Base-by-base conservation (phyloP, 2,329 filamentous ascomycete species). In the Colletotrichum sansevieriae region DNA sequence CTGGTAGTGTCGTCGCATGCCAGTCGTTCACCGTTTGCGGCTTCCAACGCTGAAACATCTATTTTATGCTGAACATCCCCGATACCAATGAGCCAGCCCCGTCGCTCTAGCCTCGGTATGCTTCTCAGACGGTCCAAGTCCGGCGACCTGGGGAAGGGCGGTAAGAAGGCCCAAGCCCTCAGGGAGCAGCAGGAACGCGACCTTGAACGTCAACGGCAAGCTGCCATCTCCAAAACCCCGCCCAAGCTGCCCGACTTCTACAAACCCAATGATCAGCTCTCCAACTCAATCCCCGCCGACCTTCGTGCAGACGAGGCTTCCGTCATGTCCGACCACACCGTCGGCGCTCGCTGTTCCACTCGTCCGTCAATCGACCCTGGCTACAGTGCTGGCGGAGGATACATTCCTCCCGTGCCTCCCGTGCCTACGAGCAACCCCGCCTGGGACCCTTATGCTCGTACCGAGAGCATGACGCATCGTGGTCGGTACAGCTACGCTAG, bases 401-500 rank as follows among this genome's bases (percentile, higher is more conserved):
- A 78, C 37, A 75, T 83, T 54, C 65, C 65, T 51, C 85, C 88
- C 49, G 79, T 86, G 51, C 88, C 88, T 61, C 88, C 90, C 1
- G 82, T 91, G 60, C 88, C 88, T 54, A 15, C 47, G 33, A 87
- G 83, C 77, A 87, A 87, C 66, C 87, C 86, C 55, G 87, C 84
- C 74, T 85, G 88, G 71, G 94, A 97, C 75, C 92, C 93, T 13
- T 96, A 96, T 76, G 90, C 92, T 52, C 88, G 93, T 71, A 91
- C 92, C 41, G 93, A 97, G 83, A 98, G 95, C 85, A 98, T 98
- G 93, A 95, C 95, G 74, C 91, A 98, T 81, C 94, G 96, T 74
- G 94, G 95, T 70, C 92, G 96, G 73, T 97, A 97, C 82, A 98
- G 95, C 83, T 98, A 98, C 82, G 94, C 95, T 65, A 97, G 93